Conservation (phyloP, 768 basidiomycete genomes). For the Tulasnella sp. region DNA sequence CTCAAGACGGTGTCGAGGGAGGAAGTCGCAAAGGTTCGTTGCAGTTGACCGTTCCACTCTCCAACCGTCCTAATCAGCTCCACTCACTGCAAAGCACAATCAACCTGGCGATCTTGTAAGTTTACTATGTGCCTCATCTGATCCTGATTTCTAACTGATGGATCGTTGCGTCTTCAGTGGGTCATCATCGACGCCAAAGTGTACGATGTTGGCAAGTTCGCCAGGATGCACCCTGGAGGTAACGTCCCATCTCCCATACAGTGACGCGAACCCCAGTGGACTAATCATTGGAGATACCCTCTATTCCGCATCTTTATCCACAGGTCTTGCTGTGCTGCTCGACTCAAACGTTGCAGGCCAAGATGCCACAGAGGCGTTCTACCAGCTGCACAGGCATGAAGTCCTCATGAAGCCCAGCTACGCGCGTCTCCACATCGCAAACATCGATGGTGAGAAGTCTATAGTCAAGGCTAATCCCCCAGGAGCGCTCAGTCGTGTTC, state of each 20-base stretch:
- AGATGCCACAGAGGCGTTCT: constrained; percentile 73
- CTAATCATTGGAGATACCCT: neutral
- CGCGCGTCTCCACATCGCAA: constrained; percentile 56
- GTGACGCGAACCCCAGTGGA: neutral
- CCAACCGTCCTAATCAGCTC: neutral
- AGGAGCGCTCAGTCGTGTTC: constrained; percentile 62
- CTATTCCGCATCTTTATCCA: neutral
- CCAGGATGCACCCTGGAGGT: constrained; percentile 76
- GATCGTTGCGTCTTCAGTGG: constrained; percentile 41
- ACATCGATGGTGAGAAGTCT: constrained; percentile 45
- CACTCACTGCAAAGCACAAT: constrained; percentile 55
- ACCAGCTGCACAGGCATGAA: constrained; percentile 73
- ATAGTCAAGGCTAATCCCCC: constrained; percentile 41
- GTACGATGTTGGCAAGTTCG: constrained; percentile 72
- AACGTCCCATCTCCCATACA: constrained; percentile 50
- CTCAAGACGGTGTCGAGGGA: constrained; percentile 25
- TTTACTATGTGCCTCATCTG: constrained; percentile 11
- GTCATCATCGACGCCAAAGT: constrained; percentile 71
- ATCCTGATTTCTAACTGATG: neutral
- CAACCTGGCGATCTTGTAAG: constrained; percentile 68
- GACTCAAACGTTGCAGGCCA: constrained; percentile 40
- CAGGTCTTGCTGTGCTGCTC: constrained; percentile 19
- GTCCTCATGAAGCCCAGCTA: constrained; percentile 66
- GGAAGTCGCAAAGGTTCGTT: constrained; percentile 53
- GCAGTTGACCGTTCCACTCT: neutral